These are phyloP conservation scores for Cokeromyces recurvatus DNA, from an alignment of 371 early-diverging fungal genomes.

Conservation along the genomic window DNA sequence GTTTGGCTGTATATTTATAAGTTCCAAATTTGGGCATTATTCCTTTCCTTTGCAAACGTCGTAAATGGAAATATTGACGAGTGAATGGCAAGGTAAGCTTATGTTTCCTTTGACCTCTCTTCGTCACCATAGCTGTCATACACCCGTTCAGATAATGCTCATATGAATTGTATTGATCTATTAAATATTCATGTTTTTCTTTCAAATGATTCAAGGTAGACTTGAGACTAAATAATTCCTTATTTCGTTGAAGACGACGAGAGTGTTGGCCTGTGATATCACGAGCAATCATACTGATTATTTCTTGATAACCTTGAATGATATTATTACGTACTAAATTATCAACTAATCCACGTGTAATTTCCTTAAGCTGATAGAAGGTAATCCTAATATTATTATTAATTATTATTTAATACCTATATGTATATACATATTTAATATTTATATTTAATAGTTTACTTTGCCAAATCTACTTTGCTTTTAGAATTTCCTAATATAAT, in stretches of 20 bases:
- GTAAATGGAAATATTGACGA: conserved; percentile 90
- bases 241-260: conserved; percentile 71
- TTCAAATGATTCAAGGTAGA: conserved; percentile 78
- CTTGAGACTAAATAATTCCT: conserved; percentile 69
- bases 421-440: no score
- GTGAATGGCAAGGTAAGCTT: conserved; percentile 83
- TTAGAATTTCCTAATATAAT: conserved; percentile 27
- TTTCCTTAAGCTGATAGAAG: conserved; percentile 33
- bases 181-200: conserved; percentile 77
- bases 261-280: conserved; percentile 93
- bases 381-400: conserved; percentile 27
- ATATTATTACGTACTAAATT: conserved; percentile 40
- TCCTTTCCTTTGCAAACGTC: conserved; percentile 79
- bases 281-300: conserved; percentile 86
- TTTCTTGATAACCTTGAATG: conserved; percentile 69
- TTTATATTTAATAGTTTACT: no score
- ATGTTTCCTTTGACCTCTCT: conserved; percentile 71
- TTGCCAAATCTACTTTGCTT: conserved; percentile 28
- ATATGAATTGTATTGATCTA: conserved; percentile 82
- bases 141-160: conserved; percentile 87
- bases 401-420: no score
- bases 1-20: conserved; percentile 94
- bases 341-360: conserved; percentile 21
- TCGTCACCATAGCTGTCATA: conserved; percentile 79
- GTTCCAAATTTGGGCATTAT: conserved; percentile 95